phyloP scores from a whole-genome alignment of 768 basidiomycete species.

The Boletus barrowsii region DNA sequence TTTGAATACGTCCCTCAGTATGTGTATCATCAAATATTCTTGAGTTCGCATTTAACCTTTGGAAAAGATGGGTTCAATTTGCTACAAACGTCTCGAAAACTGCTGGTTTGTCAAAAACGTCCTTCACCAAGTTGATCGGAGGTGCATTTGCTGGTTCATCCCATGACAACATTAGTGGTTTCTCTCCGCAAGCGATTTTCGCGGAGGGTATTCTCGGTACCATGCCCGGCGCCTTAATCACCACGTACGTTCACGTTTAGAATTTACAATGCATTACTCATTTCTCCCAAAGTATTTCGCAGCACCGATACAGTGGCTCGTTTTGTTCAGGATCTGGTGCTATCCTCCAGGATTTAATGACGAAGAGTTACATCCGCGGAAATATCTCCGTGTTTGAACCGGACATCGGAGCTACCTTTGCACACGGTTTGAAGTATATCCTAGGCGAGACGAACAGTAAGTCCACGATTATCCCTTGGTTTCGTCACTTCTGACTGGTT shows the following conservation, averaged over 20 bases:
- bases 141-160: constrained; percentile 50
- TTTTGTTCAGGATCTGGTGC: constrained; percentile 56
- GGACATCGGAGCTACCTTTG: constrained; percentile 51
- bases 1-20: constrained; percentile 50
- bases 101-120: constrained; percentile 35
- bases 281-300: constrained; percentile 33
- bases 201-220: constrained; percentile 48
- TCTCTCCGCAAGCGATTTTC: constrained; percentile 63
- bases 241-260: constrained; percentile 39
- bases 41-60: background rate
- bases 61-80: constrained; percentile 51
- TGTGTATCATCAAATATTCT: constrained; percentile 13
- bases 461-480: constrained; percentile 27
- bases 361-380: constrained; percentile 52
- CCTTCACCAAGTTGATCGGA: constrained; percentile 46
- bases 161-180: constrained; percentile 40
- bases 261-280: background rate
- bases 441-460: constrained; percentile 63
- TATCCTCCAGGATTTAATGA: constrained; percentile 63
- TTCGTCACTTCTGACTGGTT: constrained; percentile 1
- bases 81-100: constrained; percentile 47
- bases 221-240: constrained; percentile 47
- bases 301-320: constrained; percentile 51
- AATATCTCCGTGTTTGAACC: constrained; percentile 52
- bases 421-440: constrained; percentile 50